Evolutionary conservation across 192 early-diverging fungal species (phyloP), one percentile per base, ranked within the genome.

Genomic region (Backusella morwellensis): DNA sequence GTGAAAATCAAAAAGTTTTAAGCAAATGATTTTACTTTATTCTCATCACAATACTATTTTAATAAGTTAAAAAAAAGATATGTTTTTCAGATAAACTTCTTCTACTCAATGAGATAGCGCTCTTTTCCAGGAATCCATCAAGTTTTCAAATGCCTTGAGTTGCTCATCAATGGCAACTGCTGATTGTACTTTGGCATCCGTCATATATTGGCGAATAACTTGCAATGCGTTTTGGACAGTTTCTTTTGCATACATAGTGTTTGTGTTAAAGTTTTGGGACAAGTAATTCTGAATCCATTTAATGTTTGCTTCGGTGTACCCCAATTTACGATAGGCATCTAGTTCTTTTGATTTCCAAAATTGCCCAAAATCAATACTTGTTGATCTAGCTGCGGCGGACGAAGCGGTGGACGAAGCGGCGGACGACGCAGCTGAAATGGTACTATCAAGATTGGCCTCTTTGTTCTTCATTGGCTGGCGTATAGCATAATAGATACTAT

Each of bases 211-310:
- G 8, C 54, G 68, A 9, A 77, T 70, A 21, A 40, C 40, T 6
- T 50, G 50, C 15, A 70, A 59, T 15, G 68, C 52, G 9, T 77
- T 47, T n/a, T 68, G 29, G 26, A 77, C 63, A 6, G 54, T n/a
- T 14, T 77, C 52, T 15, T 40, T 35, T 3, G 69, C 70, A 21
- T 71, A 52, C 2, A 69, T 11, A 15, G 70, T 77, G 23, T 71
- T 70, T n/a, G 41, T 35, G 19, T 71, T 44, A 56, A 77, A 70
- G 11, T 47, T 35, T 9, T 71, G 23, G 21, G 50, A 71, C 6
- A 77, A 38, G 14, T 52, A 41, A 19, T 77, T 59, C 19, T 77
- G 69, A 26, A 77, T 40, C 69, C 76, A 77, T 15, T 77, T 23
- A 26, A 77, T 23, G 17, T 77, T 69, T 26, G 69, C 36, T 63